These are phyloP conservation scores for Eutrema japonicum DNA, from an alignment of 345 rosid genomes.

Conservation along the genomic window DNA sequence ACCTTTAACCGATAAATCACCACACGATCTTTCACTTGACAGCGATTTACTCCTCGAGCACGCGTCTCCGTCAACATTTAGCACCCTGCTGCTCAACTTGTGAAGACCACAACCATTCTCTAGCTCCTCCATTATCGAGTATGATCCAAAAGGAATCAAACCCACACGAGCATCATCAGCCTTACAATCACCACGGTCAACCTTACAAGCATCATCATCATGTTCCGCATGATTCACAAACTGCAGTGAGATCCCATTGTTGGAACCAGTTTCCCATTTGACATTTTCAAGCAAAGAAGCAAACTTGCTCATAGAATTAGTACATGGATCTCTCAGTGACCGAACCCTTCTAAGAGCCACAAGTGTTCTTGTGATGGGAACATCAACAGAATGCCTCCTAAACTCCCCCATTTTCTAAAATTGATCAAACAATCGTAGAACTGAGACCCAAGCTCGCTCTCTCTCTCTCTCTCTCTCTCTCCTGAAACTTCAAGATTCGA, in stretches of 20 bases:
- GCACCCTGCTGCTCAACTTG: conserved; percentile 29
- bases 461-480: not conserved
- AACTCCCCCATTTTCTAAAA: conserved; percentile 56
- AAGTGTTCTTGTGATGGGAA: conserved; percentile 91
- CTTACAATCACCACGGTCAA: conserved; percentile 38
- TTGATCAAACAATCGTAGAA: conserved; percentile 5
- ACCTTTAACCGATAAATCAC: conserved; percentile 43
- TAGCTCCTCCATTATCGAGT: conserved; percentile 43
- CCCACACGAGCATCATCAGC: conserved; percentile 40
- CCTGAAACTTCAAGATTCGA: conserved; percentile 24
- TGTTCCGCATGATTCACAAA: conserved; percentile 31
- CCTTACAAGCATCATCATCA: too few species aligned
- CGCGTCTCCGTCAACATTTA: conserved; percentile 33
- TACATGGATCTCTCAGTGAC: conserved; percentile 93
- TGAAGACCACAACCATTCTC: conserved; percentile 48
- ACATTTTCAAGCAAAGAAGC: conserved; percentile 77
- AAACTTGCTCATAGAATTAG: conserved; percentile 92
- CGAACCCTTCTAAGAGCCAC: conserved; percentile 86
- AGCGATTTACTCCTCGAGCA: conserved; percentile 33
- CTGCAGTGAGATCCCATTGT: conserved; percentile 69
- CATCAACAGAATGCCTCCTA: conserved; percentile 85
- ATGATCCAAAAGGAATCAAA: conserved; percentile 40
- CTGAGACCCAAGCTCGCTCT: conserved; percentile 1
- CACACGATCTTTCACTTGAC: conserved; percentile 41
- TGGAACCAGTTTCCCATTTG: conserved; percentile 85